A percentile compares a stretch with the other conserved stretches of the same genome.
Conservation (phyloP, 1,284 basidiomycete species). For the Cutaneotrichosporon sp. region DNA sequence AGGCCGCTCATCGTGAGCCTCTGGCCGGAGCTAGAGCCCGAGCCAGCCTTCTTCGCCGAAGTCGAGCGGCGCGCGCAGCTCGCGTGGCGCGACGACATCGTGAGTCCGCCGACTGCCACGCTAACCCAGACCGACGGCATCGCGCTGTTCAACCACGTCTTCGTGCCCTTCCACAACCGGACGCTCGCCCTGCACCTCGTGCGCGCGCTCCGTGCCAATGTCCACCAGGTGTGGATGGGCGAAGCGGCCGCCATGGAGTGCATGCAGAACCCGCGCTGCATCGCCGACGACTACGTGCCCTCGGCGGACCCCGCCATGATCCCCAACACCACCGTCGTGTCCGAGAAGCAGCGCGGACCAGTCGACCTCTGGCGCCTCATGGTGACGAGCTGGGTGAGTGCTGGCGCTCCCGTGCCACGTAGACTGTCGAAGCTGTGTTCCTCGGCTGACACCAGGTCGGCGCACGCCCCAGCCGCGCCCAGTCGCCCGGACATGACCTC, state of each 20-base stretch:
- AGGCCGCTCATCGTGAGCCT: neutral
- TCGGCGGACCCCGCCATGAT: neutral
- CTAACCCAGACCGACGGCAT: neutral
- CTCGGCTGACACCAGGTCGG: neutral
- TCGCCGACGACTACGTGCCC: constrained; percentile 3
- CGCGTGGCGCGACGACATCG: constrained; percentile 1
- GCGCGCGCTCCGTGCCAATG: neutral
- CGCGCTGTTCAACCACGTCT: neutral
- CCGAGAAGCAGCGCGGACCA: neutral
- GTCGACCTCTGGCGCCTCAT: constrained; percentile 12
- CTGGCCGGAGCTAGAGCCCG: neutral
- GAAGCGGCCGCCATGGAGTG: constrained; percentile 14
- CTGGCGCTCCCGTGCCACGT: neutral
- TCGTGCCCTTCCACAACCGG: neutral
- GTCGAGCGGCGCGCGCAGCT: neutral
- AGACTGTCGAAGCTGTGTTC: too few relatives aligned
- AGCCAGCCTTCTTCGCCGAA: neutral
- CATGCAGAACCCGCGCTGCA: constrained; percentile 15
- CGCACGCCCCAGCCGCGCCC: neutral
- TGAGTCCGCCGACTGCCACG: neutral
- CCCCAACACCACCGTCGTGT: neutral
- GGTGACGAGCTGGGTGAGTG: constrained; percentile 8
- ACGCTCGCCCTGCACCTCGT: neutral
- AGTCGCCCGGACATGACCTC: neutral
- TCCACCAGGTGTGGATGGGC: constrained; percentile 15